phyloP scores from a whole-genome alignment of 2,329 filamentous ascomycete genomes.

The Ploettnerulaceae sp. region DNA sequence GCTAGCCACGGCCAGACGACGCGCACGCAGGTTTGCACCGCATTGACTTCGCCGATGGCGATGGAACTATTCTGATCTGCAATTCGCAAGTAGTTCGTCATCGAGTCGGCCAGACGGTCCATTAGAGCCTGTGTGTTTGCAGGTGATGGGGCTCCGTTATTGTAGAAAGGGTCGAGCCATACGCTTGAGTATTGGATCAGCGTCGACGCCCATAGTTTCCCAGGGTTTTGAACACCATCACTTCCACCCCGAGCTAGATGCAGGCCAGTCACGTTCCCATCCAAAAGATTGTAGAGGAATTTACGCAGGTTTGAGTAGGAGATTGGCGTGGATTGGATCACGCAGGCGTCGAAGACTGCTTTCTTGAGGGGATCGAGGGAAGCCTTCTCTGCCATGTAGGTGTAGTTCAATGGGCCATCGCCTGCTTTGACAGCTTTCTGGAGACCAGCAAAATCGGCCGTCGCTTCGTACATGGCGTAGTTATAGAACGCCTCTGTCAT shows the following conservation, averaged over 20 bases:
- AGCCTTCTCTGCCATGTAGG: neutral
- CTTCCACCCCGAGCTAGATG: neutral
- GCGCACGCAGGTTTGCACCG: constrained; percentile 2
- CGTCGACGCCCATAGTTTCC: neutral
- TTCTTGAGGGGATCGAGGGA: neutral
- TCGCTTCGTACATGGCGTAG: neutral
- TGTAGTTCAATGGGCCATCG: neutral
- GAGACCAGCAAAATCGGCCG: neutral
- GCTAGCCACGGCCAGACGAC: constrained; percentile 3
- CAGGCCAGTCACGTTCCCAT: neutral
- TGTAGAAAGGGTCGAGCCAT: neutral
- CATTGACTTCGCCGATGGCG: neutral
- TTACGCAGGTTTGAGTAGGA: neutral
- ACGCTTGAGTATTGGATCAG: neutral
- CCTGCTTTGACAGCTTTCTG: neutral
- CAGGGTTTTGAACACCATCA: neutral
- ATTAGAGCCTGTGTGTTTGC: neutral
- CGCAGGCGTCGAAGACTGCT: constrained; percentile 6
- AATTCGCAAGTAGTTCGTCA: constrained; percentile 1
- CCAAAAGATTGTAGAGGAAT: neutral
- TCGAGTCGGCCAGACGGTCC: neutral
- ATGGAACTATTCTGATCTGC: neutral
- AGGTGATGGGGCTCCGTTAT: neutral
- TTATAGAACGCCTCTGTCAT: neutral
- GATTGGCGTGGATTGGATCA: neutral